phyloP scores from a whole-genome alignment of 106 monocot genomes.

The Apostasia ramifera region DNA sequence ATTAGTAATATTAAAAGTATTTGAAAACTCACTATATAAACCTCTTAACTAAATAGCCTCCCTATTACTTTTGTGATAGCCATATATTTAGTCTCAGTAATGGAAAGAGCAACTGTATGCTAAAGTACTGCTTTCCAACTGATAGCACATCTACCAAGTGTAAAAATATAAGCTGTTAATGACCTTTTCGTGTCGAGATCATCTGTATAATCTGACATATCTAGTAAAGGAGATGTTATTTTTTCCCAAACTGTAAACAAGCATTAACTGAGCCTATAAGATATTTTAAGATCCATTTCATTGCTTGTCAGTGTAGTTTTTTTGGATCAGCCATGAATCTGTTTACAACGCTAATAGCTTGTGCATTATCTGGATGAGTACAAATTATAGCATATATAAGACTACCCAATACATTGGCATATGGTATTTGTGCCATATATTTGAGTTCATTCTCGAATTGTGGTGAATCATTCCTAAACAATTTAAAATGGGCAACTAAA shows the following conservation, averaged over 20 bases:
- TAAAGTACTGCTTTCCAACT: too few species aligned
- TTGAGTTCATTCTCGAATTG: background rate
- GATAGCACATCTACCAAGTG: too few species aligned
- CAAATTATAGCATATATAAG: background rate
- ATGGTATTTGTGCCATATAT: background rate
- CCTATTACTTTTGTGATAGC: background rate
- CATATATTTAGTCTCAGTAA: background rate
- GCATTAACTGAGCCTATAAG: background rate
- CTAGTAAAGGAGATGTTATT: background rate
- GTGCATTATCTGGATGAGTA: background rate
- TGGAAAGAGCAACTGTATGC: background rate
- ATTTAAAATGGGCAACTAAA: too few species aligned
- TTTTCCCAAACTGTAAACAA: background rate
- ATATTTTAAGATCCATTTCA: background rate
- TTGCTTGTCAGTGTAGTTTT: background rate
- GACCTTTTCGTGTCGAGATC: background rate
- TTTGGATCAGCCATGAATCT: background rate
- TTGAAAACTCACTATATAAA: background rate
- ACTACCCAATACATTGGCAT: background rate
- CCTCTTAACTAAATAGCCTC: background rate
- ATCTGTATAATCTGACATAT: background rate
- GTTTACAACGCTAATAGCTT: background rate
- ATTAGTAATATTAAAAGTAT: too few species aligned
- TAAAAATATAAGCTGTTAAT: background rate
- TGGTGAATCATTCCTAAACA: background rate